Conservation (phyloP, 2,329 filamentous ascomycete species). For the Scytalidium sp. region DNA sequence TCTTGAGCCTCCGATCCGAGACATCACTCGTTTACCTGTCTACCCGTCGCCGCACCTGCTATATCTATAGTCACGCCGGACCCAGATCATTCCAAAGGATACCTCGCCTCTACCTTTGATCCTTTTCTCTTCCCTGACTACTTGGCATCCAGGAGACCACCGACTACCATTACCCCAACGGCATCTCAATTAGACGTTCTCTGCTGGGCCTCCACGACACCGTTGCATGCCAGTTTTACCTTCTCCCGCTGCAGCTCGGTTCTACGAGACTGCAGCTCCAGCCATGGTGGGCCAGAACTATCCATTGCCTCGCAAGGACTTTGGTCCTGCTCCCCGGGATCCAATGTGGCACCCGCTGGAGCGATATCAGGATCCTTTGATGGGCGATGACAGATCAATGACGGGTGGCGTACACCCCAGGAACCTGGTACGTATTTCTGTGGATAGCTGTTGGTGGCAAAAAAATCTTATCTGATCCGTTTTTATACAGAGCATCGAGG, state of each 20-base stretch:
- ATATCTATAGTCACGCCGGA: not conserved
- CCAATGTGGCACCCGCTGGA: not conserved
- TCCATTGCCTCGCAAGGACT: not conserved
- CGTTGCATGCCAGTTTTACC: not conserved
- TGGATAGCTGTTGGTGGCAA: too few relatives aligned
- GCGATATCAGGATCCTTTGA: not conserved
- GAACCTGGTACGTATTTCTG: slow-evolving; percentile 13
- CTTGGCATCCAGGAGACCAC: too few relatives aligned
- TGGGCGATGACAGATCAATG: not conserved
- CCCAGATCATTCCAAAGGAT: not conserved
- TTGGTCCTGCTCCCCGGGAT: not conserved
- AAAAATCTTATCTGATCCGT: slow-evolving; percentile 7
- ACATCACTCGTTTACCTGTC: too few relatives aligned
- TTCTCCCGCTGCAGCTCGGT: not conserved
- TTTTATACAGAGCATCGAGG: slow-evolving; percentile 16
- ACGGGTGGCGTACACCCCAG: not conserved
- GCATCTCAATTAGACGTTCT: too few relatives aligned
- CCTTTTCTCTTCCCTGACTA: too few relatives aligned
- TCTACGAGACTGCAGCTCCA: not conserved
- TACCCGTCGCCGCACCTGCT: not conserved
- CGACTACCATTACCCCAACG: too few relatives aligned
- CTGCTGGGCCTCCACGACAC: too few relatives aligned
- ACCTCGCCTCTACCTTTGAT: too few relatives aligned
- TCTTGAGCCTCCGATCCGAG: not conserved
- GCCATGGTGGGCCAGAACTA: not conserved